phyloP scores from a whole-genome alignment of 2,329 filamentous ascomycete genomes.

The Colletotrichum incanum region DNA sequence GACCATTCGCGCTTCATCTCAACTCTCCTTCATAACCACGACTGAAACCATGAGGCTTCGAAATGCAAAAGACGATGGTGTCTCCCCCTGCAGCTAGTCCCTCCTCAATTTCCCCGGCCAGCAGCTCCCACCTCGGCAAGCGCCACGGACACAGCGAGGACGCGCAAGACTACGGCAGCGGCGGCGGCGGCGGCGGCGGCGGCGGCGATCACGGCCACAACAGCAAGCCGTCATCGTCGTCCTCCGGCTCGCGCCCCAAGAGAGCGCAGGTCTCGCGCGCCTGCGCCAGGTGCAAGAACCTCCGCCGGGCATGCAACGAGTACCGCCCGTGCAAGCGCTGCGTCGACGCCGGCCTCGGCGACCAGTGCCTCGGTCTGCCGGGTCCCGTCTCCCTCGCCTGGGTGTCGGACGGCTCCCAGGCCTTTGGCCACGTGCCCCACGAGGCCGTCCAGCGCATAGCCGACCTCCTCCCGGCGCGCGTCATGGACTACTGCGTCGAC shows the following conservation, averaged over 20 bases:
- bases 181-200: too few relatives aligned
- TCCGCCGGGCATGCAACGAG: conserved; percentile 62
- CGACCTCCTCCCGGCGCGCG: conserved; percentile 52
- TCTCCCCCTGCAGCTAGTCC: conserved; percentile 42
- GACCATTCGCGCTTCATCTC: neutral
- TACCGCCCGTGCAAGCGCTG: conserved; percentile 61
- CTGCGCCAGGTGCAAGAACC: conserved; percentile 59
- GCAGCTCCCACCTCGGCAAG: conserved; percentile 41
- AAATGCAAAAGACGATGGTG: conserved; percentile 40
- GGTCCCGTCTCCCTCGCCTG: conserved; percentile 42
- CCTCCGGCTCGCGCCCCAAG: conserved; percentile 29
- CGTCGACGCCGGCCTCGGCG: conserved; percentile 57
- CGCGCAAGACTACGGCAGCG: conserved; percentile 14
- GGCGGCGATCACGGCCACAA: neutral
- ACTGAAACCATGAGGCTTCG: conserved; percentile 37
- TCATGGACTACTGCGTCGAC: conserved; percentile 57
- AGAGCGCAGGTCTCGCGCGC: conserved; percentile 59
- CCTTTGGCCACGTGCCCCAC: conserved; percentile 46
- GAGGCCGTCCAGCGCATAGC: conserved; percentile 50
- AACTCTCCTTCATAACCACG: neutral
- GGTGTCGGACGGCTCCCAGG: conserved; percentile 45
- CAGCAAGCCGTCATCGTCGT: conserved; percentile 26
- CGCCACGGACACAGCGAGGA: conserved; percentile 31
- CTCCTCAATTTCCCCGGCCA: conserved; percentile 37
- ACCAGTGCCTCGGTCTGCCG: conserved; percentile 53